Evolutionary conservation across 371 early-diverging fungal species (phyloP), one percentile per base, ranked within the genome.

Genomic region (Mortierella sp.): DNA sequence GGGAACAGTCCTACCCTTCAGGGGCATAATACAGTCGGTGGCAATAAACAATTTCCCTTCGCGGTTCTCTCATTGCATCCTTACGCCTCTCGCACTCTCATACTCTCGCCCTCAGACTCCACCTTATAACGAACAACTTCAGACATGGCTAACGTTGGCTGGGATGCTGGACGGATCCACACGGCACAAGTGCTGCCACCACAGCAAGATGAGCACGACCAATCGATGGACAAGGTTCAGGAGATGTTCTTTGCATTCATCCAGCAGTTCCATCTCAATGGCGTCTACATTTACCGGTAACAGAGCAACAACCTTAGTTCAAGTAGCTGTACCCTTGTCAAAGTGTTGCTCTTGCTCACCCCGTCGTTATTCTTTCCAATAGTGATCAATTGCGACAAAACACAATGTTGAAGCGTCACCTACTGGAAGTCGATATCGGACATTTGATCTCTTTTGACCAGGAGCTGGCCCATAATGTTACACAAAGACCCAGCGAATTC

Each of bases 371-470:
- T 27, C 24, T 23, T 48, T 42, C 46, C 34, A 44, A 47, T 60
- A 94, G 98, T 82, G 97, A 98, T 81, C 96, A 95, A 84, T 86
- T 98, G 60, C 88, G 90, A 23, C 89, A 92, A 54, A 95, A 95
- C 82, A 64, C 92, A 23, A 83, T 92, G 57, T 80, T 91, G 43
- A 87, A 90, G 72, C 86, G 91, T 58, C 86, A 89, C 76, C 87
- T 86, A 65, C 80, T 98, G 47, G 92, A 96, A 71, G 93, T 98
- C 26, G 92, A 95, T 60, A 79, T 96, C 73, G 88, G 87, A 37
- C 94, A 97, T 72, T 81, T 98, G 60, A 88, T 90, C 49, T 88
- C 84, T 60, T 95, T 80, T 64, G 91, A 96, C 79, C 93, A 91
- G 61, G 89, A 87, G 27, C 86, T 98, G 58, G 93, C 94, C 21